A percentile compares a stretch with the other conserved stretches of the same genome.
These are phyloP conservation scores for Neurospora sp. DNA, from an alignment of 495 filamentous ascomycete genomes.

Conservation along the genomic window DNA sequence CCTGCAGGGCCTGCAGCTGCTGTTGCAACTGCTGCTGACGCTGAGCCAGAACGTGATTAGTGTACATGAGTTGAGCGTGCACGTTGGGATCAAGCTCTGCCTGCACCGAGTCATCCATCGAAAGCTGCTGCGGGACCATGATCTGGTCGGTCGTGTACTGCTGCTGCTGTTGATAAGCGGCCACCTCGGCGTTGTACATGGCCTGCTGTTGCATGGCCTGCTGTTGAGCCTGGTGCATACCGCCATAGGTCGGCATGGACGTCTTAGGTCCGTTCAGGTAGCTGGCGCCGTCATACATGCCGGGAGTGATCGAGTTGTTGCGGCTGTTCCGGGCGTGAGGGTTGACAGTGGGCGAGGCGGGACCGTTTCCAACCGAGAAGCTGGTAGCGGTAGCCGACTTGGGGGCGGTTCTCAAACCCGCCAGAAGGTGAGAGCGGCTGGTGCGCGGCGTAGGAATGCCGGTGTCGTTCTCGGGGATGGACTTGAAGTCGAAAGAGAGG, in stretches of 20 bases:
- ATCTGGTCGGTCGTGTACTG: slow-evolving; percentile 65
- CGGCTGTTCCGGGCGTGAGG: slow-evolving; percentile 28
- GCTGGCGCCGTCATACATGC: slow-evolving; percentile 35
- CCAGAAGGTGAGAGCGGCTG: slow-evolving; percentile 88
- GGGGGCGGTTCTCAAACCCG: slow-evolving; percentile 84
- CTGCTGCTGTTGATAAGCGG: slow-evolving; percentile 22
- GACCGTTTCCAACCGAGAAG: slow-evolving; percentile 48
- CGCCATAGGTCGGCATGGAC: slow-evolving; percentile 33
- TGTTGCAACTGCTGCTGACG: slow-evolving; percentile 75
- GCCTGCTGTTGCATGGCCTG: slow-evolving; percentile 11
- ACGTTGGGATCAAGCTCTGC: slow-evolving; percentile 70
- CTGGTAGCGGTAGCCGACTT: slow-evolving; percentile 62
- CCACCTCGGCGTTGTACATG: not conserved
- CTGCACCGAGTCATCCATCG: slow-evolving; percentile 53
- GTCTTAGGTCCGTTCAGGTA: slow-evolving; percentile 43
- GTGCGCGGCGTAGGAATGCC: slow-evolving; percentile 72
- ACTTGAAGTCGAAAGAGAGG: slow-evolving; percentile 61
- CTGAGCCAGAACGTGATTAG: slow-evolving; percentile 75
- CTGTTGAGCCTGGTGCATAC: slow-evolving; percentile 12
- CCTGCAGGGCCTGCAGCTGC: slow-evolving; percentile 46
- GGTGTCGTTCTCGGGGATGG: slow-evolving; percentile 38
- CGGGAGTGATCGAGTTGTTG: slow-evolving; percentile 39
- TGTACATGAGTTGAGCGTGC: slow-evolving; percentile 74
- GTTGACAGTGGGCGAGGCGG: slow-evolving; percentile 44
- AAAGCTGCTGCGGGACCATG: slow-evolving; percentile 65